Percentiles rank a stretch among this genome's conserved stretches.
These are phyloP conservation scores for Multifurca ochricompacta DNA, from an alignment of 768 basidiomycete species.

Conservation along the genomic window DNA sequence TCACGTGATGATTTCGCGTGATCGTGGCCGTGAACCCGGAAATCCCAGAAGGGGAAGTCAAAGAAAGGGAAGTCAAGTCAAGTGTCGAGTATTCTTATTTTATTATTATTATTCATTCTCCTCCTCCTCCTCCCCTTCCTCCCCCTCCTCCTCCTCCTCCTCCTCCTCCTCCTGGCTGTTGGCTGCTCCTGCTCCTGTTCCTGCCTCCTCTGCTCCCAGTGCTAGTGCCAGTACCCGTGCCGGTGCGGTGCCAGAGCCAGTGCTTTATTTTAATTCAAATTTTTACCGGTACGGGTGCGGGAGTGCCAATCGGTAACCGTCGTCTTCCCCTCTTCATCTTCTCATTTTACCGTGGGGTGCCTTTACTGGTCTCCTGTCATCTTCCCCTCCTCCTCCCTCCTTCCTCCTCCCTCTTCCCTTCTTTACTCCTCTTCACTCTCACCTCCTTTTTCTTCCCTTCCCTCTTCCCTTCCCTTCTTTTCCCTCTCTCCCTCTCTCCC, in stretches of 20 bases:
- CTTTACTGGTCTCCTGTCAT: no score
- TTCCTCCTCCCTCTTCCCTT: background rate
- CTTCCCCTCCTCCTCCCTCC: no score
- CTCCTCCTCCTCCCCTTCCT: conserved; percentile 30
- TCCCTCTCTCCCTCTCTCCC: conserved; percentile 27
- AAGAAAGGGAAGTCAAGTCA: no score
- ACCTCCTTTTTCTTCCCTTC: conserved; percentile 24
- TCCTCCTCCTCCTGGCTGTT: conserved; percentile 27
- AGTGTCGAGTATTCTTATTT: conserved; percentile 9
- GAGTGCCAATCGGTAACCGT: no score
- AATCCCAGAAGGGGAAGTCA: background rate
- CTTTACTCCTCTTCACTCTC: conserved; percentile 26
- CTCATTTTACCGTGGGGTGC: no score
- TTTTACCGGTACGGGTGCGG: no score
- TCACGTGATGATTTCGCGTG: background rate
- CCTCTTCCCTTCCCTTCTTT: background rate
- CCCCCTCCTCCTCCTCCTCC: background rate
- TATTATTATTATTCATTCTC: conserved; percentile 28
- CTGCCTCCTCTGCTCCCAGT: no score
- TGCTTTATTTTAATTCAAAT: no score
- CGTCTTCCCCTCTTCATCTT: no score
- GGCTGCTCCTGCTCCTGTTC: no score
- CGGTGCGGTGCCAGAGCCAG: no score
- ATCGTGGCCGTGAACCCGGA: background rate
- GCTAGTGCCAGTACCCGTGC: no score